Evolutionary conservation across 345 rosid genomes (phyloP), one percentile per base, ranked within the genome.

Genomic region (Syzygium jambos): DNA sequence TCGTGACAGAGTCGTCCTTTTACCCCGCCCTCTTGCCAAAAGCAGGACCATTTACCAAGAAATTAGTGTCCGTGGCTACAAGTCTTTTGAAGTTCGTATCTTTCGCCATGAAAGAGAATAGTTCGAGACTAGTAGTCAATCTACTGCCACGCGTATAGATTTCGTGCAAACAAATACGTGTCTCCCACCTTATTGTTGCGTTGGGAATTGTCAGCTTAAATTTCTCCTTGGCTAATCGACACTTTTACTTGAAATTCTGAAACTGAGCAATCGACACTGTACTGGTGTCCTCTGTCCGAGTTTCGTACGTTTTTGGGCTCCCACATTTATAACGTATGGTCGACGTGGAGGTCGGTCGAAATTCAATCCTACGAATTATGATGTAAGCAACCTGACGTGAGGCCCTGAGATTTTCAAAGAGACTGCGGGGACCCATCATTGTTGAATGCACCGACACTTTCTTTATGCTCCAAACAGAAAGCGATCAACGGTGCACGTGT

Each of bases 41-140:
- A 57, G 29, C 29, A 57, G 15, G 30, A 57, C 11, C 65, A 25
- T 57, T 25, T 11, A 25, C 65, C 27, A n/a, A 14, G 30, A 57
- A 57, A 57, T 57, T 25, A 57, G 30, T 11, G 65, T 59, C 65
- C 65, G 30, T 27, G 30, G 65, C 16, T 59, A 29, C 15, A 2
- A 59, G 16, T 59, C 65, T 59, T 59, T 25, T 14, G 2, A 59
- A 59, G 65, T 27, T 5, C 65, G 2, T 59, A n/a, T 59, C 65
- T 59, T 59, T 59, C 16, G 3, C 7, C 65, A 59, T 59, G 30
- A 59, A 59, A 59, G 11, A 14, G 65, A 59, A 27, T 27, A 59
- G 65, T 0, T 27, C 65, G 3, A 11, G 73, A 61, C 73, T 0
- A 3, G 4, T 1, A 13, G 73, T 61, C 2, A 7, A 13, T 6